These are phyloP conservation scores for Spathaspora girioi DNA, from an alignment of 805 yeast genomes.

Conservation along the genomic window DNA sequence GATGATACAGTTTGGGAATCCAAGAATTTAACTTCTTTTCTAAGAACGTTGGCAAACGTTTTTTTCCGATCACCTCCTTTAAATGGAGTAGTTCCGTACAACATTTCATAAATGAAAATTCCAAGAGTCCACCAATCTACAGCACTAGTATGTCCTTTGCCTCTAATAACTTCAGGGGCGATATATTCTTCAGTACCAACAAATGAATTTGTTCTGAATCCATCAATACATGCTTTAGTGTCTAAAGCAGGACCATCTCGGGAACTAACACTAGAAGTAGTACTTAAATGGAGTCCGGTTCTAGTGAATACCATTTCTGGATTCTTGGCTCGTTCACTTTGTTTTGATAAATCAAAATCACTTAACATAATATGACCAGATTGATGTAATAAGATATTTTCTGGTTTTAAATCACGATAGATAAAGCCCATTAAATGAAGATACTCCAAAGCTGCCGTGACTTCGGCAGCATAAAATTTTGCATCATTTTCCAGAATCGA, in stretches of 20 bases:
- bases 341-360: constrained; percentile 94
- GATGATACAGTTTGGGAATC: constrained; percentile 66
- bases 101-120: constrained; percentile 87
- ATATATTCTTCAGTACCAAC: constrained; percentile 99
- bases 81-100: constrained; percentile 94
- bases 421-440: constrained; percentile 96
- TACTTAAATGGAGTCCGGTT: constrained; percentile 59
- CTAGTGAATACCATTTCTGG: constrained; percentile 66
- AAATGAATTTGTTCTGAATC: constrained; percentile 94
- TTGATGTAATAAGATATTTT: constrained; percentile 88
- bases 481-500: constrained; percentile 89
- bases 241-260: constrained; percentile 63
- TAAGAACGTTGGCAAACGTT: constrained; percentile 84
- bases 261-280: constrained; percentile 17
- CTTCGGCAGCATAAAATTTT: constrained; percentile 92
- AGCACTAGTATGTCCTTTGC: constrained; percentile 95
- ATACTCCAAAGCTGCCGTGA: constrained; percentile 93
- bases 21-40: constrained; percentile 77
- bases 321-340: constrained; percentile 68
- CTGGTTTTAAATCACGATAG: constrained; percentile 95
- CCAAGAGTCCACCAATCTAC: constrained; percentile 99
- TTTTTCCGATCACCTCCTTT: constrained; percentile 86
- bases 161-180: constrained; percentile 97
- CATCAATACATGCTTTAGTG: constrained; percentile 92
- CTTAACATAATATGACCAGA: constrained; percentile 98